These are phyloP conservation scores for Marasmius tenuissimus DNA, from an alignment of 1,284 basidiomycete species.

Conservation along the genomic window DNA sequence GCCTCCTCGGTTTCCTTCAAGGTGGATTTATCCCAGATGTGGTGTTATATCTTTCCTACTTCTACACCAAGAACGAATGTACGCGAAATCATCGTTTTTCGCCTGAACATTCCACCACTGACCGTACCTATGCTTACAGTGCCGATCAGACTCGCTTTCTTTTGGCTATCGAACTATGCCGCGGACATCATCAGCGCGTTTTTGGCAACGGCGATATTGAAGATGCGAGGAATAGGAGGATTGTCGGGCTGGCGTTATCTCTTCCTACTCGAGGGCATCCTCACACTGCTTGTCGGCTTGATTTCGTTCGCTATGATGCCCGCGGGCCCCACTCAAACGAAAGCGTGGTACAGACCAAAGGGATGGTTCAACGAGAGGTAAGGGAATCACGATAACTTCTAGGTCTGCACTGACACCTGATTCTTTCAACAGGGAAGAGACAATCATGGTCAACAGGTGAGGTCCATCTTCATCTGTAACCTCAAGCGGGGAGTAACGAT, in stretches of 20 bases:
- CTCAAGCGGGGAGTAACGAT: background rate
- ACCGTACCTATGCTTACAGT: conserved; percentile 30
- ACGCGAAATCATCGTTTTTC: conserved; percentile 15
- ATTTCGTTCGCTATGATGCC: conserved; percentile 68
- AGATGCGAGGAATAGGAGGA: conserved; percentile 54
- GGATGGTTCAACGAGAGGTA: conserved; percentile 51
- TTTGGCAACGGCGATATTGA: conserved; percentile 63
- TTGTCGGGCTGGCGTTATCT: conserved; percentile 60
- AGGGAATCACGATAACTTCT: conserved; percentile 4
- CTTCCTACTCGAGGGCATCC: conserved; percentile 56
- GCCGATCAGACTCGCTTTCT: conserved; percentile 66
- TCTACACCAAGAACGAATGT: conserved; percentile 62
- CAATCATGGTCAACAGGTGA: conserved; percentile 59
- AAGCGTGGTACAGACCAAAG: conserved; percentile 59
- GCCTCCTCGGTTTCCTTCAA: conserved; percentile 39
- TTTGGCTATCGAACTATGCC: conserved; percentile 66
- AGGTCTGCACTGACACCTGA: background rate
- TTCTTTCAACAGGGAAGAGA: conserved; percentile 40
- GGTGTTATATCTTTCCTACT: conserved; percentile 69
- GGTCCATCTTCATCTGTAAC: conserved; percentile 21
- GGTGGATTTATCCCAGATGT: conserved; percentile 62
- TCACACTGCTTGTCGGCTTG: conserved; percentile 57
- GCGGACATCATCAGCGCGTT: conserved; percentile 58
- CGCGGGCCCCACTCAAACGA: conserved; percentile 67
- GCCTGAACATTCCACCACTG: too few relatives aligned